These are phyloP conservation scores for Trichosporon ovoides DNA, from an alignment of 1,284 basidiomycete genomes.

Conservation along the genomic window DNA sequence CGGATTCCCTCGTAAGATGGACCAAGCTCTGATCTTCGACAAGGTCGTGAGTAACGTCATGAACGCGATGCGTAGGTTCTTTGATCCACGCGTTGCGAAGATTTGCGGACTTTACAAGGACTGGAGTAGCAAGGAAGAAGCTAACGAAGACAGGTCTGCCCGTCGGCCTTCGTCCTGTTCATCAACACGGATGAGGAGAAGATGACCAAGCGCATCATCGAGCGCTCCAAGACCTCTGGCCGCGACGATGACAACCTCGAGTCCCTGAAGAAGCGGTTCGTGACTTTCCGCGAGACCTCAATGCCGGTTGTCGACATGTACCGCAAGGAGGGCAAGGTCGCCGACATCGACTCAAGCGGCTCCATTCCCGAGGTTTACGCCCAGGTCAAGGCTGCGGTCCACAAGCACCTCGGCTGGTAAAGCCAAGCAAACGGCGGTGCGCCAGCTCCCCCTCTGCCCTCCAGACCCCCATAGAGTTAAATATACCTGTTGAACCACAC, in stretches of 20 bases:
- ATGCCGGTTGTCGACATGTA: slow-evolving; percentile 96
- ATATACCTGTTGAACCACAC: too few species aligned
- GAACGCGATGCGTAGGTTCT: not conserved
- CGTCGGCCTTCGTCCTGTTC: slow-evolving; percentile 76
- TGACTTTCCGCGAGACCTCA: slow-evolving; percentile 82
- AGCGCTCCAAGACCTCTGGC: slow-evolving; percentile 89
- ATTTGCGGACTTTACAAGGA: not conserved
- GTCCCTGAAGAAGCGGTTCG: slow-evolving; percentile 92
- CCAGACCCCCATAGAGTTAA: not conserved
- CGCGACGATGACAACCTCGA: slow-evolving; percentile 93
- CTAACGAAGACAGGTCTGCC: not conserved
- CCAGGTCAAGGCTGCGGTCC: slow-evolving; percentile 58
- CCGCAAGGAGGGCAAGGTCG: slow-evolving; percentile 64
- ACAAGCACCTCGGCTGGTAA: slow-evolving; percentile 33
- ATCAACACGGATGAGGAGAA: slow-evolving; percentile 84
- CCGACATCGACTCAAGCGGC: slow-evolving; percentile 72
- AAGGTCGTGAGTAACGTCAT: slow-evolving; percentile 59
- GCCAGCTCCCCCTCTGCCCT: too few species aligned
- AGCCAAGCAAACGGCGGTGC: too few species aligned
- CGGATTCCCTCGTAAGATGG: slow-evolving; percentile 98
- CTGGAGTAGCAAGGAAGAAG: not conserved
- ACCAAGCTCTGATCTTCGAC: slow-evolving; percentile 93
- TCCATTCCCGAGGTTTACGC: slow-evolving; percentile 68
- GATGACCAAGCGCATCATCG: slow-evolving; percentile 78
- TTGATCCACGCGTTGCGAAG: too few species aligned